Evolutionary conservation across 1,284 basidiomycete species (phyloP), one percentile per base, ranked within the genome.

Genomic region (Malassezia sp.): DNA sequence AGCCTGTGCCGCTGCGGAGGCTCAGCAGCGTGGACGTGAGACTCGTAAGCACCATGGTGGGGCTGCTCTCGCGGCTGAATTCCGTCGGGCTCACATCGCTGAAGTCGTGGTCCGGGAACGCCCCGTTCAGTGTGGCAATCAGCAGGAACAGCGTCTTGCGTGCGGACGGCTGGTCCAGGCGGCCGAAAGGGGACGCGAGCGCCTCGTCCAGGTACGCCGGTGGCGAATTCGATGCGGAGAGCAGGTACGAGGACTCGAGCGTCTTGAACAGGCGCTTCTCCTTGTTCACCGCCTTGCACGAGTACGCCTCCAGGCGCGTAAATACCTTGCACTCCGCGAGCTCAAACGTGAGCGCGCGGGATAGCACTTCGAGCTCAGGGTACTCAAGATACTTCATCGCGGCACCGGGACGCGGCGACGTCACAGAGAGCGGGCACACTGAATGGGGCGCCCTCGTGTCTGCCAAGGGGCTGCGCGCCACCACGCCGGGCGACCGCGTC

Each of bases 71-170:
- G 41, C 79, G 82, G 71, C 62, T 56, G 42, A 97, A 97, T 61
- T 93, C 85, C 24, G 83, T 82, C 0, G 89, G 85, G 27, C 84
- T 80, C 43, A 95, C 85, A 63, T 86, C 82, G 18, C 85, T 86
- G 74, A 97, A 97, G 69, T 96, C 90, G 73, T 96, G 81, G 76
- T 96, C 91, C 0, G 90, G 90, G 70, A 93, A 97, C 3, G 91
- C 90, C 60, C 87, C 80, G 74, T 97, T 97, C 63, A 97, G 82
- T 3, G 89, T 90, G 12, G 88, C 84, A 61, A 97, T 95, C 67
- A 97, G 83, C 43, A 93, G 79, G 75, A 85, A 89, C 40, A 90
- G 79, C 2, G 84, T 87, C 78, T 89, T 90, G 62, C 87, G 77
- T 27, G 84, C 82, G 28, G 69, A 64, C 1, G 71, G 63, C 53